Conservation (phyloP, 805 yeast species). For the Yarrowia sp. region DNA sequence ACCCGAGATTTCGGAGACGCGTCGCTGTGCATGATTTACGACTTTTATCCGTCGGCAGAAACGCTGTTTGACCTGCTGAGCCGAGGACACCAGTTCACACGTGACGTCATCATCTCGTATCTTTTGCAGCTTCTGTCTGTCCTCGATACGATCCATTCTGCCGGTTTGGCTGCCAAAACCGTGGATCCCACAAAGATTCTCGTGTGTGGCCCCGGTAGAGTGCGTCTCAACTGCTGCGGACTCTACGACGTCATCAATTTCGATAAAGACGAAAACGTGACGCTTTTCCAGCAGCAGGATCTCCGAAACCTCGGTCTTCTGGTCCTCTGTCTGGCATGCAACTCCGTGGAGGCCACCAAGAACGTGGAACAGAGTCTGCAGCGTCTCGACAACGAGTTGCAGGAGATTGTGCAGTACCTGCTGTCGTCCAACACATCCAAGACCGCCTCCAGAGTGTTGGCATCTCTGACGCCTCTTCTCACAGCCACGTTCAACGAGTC, state of each 20-base stretch:
- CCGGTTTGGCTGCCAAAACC: conserved; percentile 67
- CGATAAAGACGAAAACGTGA: conserved; percentile 43
- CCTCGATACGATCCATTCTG: conserved; percentile 66
- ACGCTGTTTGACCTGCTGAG: conserved; percentile 69
- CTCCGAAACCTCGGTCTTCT: conserved; percentile 64
- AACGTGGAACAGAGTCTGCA: conserved; percentile 39
- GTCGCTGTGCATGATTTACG: conserved; percentile 79
- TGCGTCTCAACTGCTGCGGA: conserved; percentile 75
- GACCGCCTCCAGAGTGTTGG: conserved; percentile 39
- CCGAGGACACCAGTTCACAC: conserved; percentile 57
- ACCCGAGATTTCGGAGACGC: conserved; percentile 83
- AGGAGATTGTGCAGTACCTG: conserved; percentile 44
- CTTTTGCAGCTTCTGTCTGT: conserved; percentile 78
- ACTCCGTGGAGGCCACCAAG: conserved; percentile 41
- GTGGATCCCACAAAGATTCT: conserved; percentile 73
- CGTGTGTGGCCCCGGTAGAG: conserved; percentile 72
- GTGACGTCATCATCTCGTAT: conserved; percentile 72
- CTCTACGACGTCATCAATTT: conserved; percentile 67
- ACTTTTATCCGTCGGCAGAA: conserved; percentile 78
- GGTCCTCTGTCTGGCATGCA: conserved; percentile 60
- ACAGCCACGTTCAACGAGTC: conserved; percentile 38
- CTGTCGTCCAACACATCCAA: conserved; percentile 37
- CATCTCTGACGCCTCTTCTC: conserved; percentile 40
- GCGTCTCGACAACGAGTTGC: conserved; percentile 38
- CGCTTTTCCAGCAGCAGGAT: conserved; percentile 61